phyloP scores from a whole-genome alignment of 164 flowering plant species.

The Kingdonia uniflora region DNA sequence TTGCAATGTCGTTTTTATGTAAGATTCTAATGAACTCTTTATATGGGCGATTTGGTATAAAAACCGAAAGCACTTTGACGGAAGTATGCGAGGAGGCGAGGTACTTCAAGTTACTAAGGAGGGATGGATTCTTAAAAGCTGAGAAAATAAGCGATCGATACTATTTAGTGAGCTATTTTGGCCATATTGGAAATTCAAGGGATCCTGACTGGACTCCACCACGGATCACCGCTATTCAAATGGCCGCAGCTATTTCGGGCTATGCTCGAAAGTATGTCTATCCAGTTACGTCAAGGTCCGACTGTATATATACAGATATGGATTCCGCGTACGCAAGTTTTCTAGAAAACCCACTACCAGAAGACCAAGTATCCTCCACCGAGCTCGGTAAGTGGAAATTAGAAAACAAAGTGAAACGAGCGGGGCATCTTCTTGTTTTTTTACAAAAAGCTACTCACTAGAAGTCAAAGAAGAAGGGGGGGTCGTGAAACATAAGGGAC shows the following conservation, averaged over 20 bases:
- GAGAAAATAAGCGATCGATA: background rate
- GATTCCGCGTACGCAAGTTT: too few species aligned
- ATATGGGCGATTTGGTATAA: conserved; percentile 1
- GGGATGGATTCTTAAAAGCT: background rate
- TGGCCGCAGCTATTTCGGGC: background rate
- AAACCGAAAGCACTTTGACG: background rate
- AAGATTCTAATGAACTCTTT: conserved; percentile 1
- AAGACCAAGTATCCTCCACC: too few species aligned
- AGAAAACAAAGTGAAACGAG: too few species aligned
- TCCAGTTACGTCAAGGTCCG: too few species aligned
- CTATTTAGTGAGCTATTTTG: background rate
- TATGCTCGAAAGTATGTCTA: too few species aligned
- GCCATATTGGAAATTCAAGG: background rate
- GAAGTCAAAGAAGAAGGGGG: too few species aligned
- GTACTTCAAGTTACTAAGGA: background rate
- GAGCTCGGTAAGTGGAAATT: too few species aligned
- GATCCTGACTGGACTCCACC: background rate
- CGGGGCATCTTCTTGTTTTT: too few species aligned
- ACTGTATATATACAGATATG: too few species aligned
- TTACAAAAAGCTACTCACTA: too few species aligned
- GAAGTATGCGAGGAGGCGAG: background rate
- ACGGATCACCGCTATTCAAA: background rate
- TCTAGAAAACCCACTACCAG: too few species aligned
- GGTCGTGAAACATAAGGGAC: too few species aligned
- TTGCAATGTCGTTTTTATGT: background rate